Percentiles rank a stretch among this genome's conserved stretches.
Evolutionary conservation across 2,329 filamentous ascomycete species (phyloP).

Genomic region (Amesomyces nigricolor): DNA sequence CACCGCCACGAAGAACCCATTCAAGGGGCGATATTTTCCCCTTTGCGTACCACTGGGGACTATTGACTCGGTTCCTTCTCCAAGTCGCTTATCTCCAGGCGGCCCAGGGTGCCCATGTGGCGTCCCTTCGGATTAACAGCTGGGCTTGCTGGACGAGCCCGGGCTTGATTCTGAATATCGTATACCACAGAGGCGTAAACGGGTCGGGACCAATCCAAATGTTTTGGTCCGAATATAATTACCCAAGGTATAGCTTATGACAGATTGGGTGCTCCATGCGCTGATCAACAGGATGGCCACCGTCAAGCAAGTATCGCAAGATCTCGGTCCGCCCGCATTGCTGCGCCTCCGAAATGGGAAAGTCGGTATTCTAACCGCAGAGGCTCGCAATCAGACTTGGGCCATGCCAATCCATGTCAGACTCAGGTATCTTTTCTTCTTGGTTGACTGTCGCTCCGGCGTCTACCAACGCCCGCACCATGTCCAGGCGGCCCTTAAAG

Average conservation of each 20-base stretch:
- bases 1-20: background rate
- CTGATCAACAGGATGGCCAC: background rate
- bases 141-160: background rate
- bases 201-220: too few species aligned
- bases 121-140: background rate
- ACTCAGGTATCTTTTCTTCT: too few species aligned
- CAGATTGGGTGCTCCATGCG: too few species aligned
- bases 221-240: too few species aligned
- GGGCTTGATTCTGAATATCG: background rate
- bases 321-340: background rate
- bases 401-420: too few species aligned
- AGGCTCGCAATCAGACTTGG: background rate
- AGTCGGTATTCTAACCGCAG: background rate
- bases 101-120: background rate
- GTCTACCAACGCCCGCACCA: background rate
- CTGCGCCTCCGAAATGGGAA: background rate
- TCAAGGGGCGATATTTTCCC: background rate
- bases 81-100: background rate
- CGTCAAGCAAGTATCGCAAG: background rate
- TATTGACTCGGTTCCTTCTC: background rate
- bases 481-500: background rate
- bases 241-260: too few species aligned
- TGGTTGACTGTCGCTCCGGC: background rate
- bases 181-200: background rate
- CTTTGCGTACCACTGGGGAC: background rate